These are phyloP conservation scores for Colletotrichum somersetense DNA, from an alignment of 2,329 filamentous ascomycete genomes.

Conservation along the genomic window DNA sequence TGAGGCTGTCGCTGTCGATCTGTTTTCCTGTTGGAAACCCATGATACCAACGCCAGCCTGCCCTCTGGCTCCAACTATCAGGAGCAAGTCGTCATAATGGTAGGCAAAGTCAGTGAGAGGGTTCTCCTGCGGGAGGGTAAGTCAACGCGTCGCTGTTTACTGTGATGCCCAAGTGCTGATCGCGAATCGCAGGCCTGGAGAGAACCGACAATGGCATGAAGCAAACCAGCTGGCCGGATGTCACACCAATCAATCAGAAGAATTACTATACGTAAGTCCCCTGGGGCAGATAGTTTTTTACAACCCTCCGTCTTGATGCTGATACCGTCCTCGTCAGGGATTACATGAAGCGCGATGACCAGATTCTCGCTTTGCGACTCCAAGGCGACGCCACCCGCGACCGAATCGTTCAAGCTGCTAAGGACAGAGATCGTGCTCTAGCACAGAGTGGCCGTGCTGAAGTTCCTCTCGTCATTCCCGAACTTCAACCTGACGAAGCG, in stretches of 20 bases:
- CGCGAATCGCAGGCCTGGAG: constrained; percentile 77
- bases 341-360: constrained; percentile 98
- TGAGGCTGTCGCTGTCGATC: constrained; percentile 28
- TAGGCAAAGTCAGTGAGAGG: constrained; percentile 75
- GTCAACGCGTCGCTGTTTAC: constrained; percentile 43
- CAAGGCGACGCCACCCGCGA: constrained; percentile 90
- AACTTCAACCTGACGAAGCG: constrained; percentile 71
- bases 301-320: constrained; percentile 38
- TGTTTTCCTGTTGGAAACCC: constrained; percentile 8
- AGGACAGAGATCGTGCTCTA: constrained; percentile 87
- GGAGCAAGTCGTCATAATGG: constrained; percentile 57
- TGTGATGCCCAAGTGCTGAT: constrained; percentile 35
- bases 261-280: constrained; percentile 92
- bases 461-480: constrained; percentile 69
- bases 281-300: neutral
- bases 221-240: constrained; percentile 91
- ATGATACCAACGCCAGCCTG: constrained; percentile 20
- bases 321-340: constrained; percentile 69
- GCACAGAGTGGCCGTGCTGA: constrained; percentile 80
- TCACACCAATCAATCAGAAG: constrained; percentile 97
- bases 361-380: constrained; percentile 88
- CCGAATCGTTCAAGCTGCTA: constrained; percentile 84
- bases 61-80: constrained; percentile 27
- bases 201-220: constrained; percentile 99
- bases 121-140: constrained; percentile 73